Evolutionary conservation across 495 filamentous ascomycete genomes (phyloP), one percentile per base, ranked within the genome.

Genomic region (Aspergillus incahuasiensis): DNA sequence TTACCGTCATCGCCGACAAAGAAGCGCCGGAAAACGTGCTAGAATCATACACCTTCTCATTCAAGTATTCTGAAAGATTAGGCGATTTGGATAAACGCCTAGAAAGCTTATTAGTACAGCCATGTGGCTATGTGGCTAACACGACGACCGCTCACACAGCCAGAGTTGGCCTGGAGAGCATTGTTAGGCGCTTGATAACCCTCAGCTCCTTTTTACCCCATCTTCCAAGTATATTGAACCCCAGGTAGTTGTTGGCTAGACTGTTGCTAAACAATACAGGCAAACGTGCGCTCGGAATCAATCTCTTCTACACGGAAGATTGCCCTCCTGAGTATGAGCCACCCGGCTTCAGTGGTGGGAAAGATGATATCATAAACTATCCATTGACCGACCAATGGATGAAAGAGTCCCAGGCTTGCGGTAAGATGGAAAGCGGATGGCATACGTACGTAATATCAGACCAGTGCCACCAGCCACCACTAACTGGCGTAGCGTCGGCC

Each of bases 31-130:
- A 63, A 7, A 63, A 75, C 46, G 71, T 80, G 12, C 25, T 80
- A 20, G 79, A 82, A 55, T 63, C 66, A 3, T 82, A 82, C 55
- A 79, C 74, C 0, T 81, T 81, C 59, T 74, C 71, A 6, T 77
- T 82, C 59, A 73, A 68, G 18, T 82, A 80, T 55, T 54, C 51
- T 15, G 43, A 57, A n/a, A 53, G 50, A 3, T 6, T 55, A 5
- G 52, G 60, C 2, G 50, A 63, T 30, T 40, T 60, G 5, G 48
- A 58, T n/a, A 61, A 47, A 21, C 57, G 62, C 22, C 52, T 77
- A 19, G 57, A 68, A 25, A 73, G 69, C 35, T 18, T 69, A 30
- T 64, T 63, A 0, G 48, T 80, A 25, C 67, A 73, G 21, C 57
- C 75, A 13, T 54, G 68, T 13, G 63, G 69, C 12, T 71, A 67